Percentiles rank a stretch among this genome's conserved stretches.
These are phyloP conservation scores for Kazachstania taianensis DNA, from an alignment of 805 yeast species.

Conservation along the genomic window DNA sequence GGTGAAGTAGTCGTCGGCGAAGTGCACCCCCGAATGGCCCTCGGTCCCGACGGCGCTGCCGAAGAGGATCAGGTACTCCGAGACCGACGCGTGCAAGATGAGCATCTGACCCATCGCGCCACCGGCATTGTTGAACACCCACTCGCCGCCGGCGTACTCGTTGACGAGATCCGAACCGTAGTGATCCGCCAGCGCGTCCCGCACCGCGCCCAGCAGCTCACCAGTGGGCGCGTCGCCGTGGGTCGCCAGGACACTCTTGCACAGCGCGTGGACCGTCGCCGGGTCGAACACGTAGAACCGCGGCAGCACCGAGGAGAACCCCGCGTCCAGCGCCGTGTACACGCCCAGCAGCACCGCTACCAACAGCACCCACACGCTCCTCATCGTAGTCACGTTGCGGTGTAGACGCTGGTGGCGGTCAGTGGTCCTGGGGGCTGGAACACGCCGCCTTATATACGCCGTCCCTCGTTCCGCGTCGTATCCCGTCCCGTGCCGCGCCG, in stretches of 20 bases:
- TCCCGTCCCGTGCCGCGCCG: no score
- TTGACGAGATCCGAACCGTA: conserved; percentile 71
- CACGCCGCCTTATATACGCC: background rate
- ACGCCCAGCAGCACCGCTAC: conserved; percentile 9
- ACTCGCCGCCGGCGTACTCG: conserved; percentile 63
- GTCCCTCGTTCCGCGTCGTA: background rate
- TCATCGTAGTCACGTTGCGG: conserved; percentile 1
- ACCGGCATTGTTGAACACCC: conserved; percentile 97
- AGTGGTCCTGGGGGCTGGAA: background rate
- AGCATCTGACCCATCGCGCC: conserved; percentile 98
- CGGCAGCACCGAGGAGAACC: conserved; percentile 61
- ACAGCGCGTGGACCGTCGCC: conserved; percentile 45
- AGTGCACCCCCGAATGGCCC: conserved; percentile 93
- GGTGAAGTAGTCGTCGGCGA: conserved; percentile 95
- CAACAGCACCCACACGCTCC: background rate
- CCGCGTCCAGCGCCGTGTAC: conserved; percentile 16
- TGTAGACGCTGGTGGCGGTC: background rate
- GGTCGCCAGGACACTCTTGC: conserved; percentile 41
- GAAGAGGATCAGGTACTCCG: conserved; percentile 87
- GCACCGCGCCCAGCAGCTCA: conserved; percentile 51
- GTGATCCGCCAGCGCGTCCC: conserved; percentile 43
- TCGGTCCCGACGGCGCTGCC: conserved; percentile 93
- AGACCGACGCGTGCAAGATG: conserved; percentile 85
- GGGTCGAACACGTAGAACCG: conserved; percentile 61
- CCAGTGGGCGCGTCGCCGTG: conserved; percentile 40